phyloP scores from a whole-genome alignment of 2,329 filamentous ascomycete genomes.

The Talaromyces sp. region DNA sequence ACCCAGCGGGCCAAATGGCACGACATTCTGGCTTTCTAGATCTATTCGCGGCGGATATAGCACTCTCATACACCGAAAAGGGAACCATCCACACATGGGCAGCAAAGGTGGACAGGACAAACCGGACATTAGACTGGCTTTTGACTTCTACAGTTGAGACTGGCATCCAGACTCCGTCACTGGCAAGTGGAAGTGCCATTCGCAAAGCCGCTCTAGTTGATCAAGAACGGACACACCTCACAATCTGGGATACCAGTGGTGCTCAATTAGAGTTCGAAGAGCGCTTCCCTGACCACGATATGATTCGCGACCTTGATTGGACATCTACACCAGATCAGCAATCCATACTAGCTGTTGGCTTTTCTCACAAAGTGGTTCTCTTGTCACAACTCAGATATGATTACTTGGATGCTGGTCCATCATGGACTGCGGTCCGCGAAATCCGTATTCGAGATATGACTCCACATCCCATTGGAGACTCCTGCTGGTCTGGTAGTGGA shows the following conservation, averaged over 20 bases:
- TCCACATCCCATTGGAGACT: constrained; percentile 87
- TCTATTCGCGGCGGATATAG: constrained; percentile 79
- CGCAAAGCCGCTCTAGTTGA: constrained; percentile 85
- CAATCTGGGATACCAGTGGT: constrained; percentile 86
- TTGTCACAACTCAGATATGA: constrained; percentile 87
- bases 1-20: constrained; percentile 73
- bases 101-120: constrained; percentile 63
- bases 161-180: constrained; percentile 65
- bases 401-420: constrained; percentile 82
- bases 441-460: constrained; percentile 78
- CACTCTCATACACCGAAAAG: constrained; percentile 74
- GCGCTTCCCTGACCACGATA: constrained; percentile 67
- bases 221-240: constrained; percentile 67
- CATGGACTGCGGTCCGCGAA: constrained; percentile 81
- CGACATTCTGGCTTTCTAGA: constrained; percentile 76
- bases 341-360: constrained; percentile 87
- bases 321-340: constrained; percentile 86
- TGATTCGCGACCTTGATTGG: constrained; percentile 87
- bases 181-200: constrained; percentile 81
- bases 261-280: constrained; percentile 78
- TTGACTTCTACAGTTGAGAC: constrained; percentile 79
- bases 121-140: constrained; percentile 71
- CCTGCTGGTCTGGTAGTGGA: constrained; percentile 82
- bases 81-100: constrained; percentile 83
- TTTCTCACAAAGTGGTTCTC: constrained; percentile 77